Evolutionary conservation across 352 stramenopile genomes (phyloP).

Genomic region (Phytophthora sojae): DNA sequence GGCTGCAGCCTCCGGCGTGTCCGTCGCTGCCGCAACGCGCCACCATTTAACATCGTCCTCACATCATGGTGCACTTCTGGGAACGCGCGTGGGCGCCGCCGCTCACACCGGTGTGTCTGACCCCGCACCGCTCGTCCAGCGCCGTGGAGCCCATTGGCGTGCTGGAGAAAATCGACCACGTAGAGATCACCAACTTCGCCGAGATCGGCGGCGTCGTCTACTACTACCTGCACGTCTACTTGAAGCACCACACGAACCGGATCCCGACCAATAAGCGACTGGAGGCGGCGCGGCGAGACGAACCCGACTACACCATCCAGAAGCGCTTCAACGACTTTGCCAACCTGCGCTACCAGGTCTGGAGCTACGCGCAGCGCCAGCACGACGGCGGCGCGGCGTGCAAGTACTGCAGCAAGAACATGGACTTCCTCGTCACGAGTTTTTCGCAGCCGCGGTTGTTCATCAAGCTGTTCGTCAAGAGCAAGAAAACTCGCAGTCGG

Average conservation of each 20-base stretch:
- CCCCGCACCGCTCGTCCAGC: constrained; percentile 44
- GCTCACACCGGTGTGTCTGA: constrained; percentile 46
- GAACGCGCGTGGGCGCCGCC: constrained; percentile 40
- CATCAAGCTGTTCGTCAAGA: constrained; percentile 42
- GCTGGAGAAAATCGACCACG: constrained; percentile 51
- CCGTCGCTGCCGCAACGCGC: neutral
- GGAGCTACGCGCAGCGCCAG: constrained; percentile 51
- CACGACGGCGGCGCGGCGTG: constrained; percentile 37
- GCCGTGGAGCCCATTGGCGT: constrained; percentile 47
- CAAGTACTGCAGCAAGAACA: constrained; percentile 53
- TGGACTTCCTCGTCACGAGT: constrained; percentile 51
- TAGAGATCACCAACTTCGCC: constrained; percentile 54
- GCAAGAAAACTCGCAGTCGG: constrained; percentile 37
- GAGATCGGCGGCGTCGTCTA: constrained; percentile 47
- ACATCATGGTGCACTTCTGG: constrained; percentile 43
- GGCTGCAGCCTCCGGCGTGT: neutral
- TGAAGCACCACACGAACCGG: constrained; percentile 48
- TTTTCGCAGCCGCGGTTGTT: constrained; percentile 48
- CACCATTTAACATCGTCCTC: constrained; percentile 2
- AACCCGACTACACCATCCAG: constrained; percentile 52
- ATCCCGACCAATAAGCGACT: constrained; percentile 64
- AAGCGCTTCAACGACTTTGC: constrained; percentile 64
- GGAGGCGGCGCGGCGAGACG: constrained; percentile 16
- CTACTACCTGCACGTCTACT: constrained; percentile 62
- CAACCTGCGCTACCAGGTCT: constrained; percentile 58